These are phyloP conservation scores for Colletotrichum musicola DNA, from an alignment of 2,329 filamentous ascomycete genomes.

Conservation along the genomic window DNA sequence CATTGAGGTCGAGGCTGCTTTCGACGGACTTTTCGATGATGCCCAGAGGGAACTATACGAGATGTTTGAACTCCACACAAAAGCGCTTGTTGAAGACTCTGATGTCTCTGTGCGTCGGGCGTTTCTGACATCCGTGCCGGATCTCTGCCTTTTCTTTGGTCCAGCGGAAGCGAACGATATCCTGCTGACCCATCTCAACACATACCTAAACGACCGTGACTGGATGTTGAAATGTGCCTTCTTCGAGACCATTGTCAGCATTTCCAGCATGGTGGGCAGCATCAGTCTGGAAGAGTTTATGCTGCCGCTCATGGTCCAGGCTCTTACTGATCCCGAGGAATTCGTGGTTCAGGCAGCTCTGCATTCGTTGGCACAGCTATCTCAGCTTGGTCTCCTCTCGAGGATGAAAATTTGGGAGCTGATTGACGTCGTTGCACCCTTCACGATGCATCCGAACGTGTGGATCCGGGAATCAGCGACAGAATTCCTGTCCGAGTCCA, in stretches of 20 bases:
- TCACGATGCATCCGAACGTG: conserved; percentile 92
- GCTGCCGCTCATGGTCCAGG: conserved; percentile 94
- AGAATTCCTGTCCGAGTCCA: conserved; percentile 83
- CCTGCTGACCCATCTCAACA: conserved; percentile 95
- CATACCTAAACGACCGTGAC: conserved; percentile 94
- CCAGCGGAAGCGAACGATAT: conserved; percentile 94
- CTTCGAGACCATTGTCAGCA: conserved; percentile 94
- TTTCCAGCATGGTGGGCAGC: conserved; percentile 90
- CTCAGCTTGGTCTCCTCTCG: conserved; percentile 88
- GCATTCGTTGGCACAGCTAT: conserved; percentile 88
- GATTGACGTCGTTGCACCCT: conserved; percentile 83
- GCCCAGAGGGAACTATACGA: conserved; percentile 86
- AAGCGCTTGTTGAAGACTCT: conserved; percentile 86
- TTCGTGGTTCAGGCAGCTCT: conserved; percentile 93
- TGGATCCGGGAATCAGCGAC: conserved; percentile 95
- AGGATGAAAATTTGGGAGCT: conserved; percentile 89
- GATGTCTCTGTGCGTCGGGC: conserved; percentile 90
- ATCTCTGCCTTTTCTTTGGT: conserved; percentile 94
- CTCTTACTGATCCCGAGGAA: conserved; percentile 91
- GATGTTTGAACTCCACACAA: conserved; percentile 89
- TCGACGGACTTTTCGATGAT: conserved; percentile 88
- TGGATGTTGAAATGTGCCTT: conserved; percentile 98
- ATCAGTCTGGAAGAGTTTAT: conserved; percentile 95
- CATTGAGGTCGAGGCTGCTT: conserved; percentile 74
- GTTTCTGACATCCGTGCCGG: conserved; percentile 91